These are phyloP conservation scores for Aspergillus affinis DNA, from an alignment of 495 filamentous ascomycete genomes.

Conservation along the genomic window DNA sequence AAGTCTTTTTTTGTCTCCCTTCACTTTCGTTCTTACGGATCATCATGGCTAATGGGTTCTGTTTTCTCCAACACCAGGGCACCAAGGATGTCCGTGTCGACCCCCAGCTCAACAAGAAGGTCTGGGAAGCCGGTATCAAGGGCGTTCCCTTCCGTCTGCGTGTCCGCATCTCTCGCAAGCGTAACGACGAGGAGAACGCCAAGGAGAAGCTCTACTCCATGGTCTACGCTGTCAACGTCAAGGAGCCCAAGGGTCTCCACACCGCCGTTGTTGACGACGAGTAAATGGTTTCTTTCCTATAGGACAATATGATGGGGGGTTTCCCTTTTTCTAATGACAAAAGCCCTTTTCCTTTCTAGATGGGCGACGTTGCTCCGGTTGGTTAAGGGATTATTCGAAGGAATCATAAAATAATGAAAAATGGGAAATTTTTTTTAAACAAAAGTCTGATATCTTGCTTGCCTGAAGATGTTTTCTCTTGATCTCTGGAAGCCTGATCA, in stretches of 20 bases:
- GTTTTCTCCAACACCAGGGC: constrained; percentile 55
- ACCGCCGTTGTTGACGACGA: constrained; percentile 72
- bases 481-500: not conserved
- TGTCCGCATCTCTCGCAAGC: constrained; percentile 96
- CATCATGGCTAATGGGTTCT: not conserved
- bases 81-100: constrained; percentile 97
- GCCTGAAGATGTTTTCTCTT: no score
- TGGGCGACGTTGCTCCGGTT: not conserved
- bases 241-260: constrained; percentile 94
- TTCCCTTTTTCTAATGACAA: not conserved
- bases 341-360: not conserved
- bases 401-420: not conserved
- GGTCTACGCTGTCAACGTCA: constrained; percentile 99
- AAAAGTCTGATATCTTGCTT: not conserved
- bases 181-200: constrained; percentile 99
- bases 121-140: constrained; percentile 99
- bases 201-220: constrained; percentile 98
- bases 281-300: constrained; percentile 29
- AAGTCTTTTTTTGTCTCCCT: constrained; percentile 39
- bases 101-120: constrained; percentile 99
- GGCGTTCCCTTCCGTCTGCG: constrained; percentile 95
- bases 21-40: not conserved
- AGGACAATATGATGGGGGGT: not conserved
- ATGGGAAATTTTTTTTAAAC: not conserved
- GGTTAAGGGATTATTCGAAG: not conserved